Percentiles rank a stretch among this genome's conserved stretches.
These are phyloP conservation scores for Nakazawaea wickerhamii DNA, from an alignment of 805 yeast genomes.

Conservation along the genomic window DNA sequence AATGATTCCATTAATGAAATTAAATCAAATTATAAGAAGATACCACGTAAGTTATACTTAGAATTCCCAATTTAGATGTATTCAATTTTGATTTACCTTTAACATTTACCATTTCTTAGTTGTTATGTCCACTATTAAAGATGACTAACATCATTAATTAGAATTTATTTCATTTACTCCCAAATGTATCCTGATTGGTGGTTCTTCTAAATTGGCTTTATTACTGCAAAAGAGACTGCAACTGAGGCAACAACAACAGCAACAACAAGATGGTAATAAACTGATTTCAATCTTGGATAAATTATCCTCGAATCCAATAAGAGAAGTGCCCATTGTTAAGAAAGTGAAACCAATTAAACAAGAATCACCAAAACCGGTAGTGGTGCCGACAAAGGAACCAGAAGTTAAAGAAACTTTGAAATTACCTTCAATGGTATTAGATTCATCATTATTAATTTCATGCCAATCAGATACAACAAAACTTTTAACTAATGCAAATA, in stretches of 20 bases:
- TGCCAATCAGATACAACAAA: not conserved
- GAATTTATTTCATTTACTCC: conserved; percentile 5
- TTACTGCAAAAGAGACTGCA: conserved; percentile 37
- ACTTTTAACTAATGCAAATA: not conserved
- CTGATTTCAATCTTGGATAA: conserved; percentile 13
- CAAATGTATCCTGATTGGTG: conserved; percentile 7
- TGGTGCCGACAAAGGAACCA: not conserved
- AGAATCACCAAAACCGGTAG: not conserved
- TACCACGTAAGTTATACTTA: conserved; percentile 17
- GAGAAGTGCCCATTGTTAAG: not conserved
- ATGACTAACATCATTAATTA: conserved; percentile 1
- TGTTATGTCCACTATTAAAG: not conserved
- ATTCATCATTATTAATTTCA: conserved; percentile 1
- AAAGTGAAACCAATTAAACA: not conserved
- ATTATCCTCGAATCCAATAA: conserved; percentile 3
- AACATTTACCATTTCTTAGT: not conserved
- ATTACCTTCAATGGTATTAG: not conserved
- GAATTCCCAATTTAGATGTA: not conserved
- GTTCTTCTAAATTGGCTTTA: conserved; percentile 37
- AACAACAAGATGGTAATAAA: conserved; percentile 2
- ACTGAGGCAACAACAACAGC: conserved; percentile 6
- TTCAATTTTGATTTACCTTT: not conserved
- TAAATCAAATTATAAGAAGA: conserved; percentile 26
- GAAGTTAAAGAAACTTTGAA: not conserved
- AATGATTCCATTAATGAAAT: conserved; percentile 46